Evolutionary conservation across 306 rosid species (phyloP).

Genomic region (Rubus idaeus): DNA sequence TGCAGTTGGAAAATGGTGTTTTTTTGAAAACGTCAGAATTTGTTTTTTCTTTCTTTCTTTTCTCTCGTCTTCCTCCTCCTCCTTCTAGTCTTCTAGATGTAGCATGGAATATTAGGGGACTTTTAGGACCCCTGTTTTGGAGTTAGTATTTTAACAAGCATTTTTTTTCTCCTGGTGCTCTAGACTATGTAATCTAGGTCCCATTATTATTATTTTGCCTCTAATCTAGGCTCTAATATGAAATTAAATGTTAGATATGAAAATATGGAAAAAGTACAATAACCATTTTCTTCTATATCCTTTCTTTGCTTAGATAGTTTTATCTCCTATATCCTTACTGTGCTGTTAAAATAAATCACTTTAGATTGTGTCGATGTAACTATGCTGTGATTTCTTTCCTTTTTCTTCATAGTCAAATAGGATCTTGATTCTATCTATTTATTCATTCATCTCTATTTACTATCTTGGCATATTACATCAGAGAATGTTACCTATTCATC

Average conservation of each 20-base stretch:
- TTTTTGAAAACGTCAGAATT: not conserved
- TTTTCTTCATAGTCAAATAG: not conserved
- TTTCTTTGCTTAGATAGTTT: too few species aligned
- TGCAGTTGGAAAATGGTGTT: not conserved
- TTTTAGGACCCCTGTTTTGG: not conserved
- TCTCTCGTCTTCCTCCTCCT: not conserved
- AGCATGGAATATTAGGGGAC: not conserved
- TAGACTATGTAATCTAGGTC: not conserved
- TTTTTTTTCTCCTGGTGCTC: not conserved
- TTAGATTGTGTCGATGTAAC: not conserved
- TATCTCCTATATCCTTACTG: not conserved
- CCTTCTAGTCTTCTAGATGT: not conserved
- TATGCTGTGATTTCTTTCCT: too few species aligned
- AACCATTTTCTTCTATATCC: too few species aligned
- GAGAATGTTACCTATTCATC: too few species aligned
- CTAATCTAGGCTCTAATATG: not conserved
- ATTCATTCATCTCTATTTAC: not conserved
- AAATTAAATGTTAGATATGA: not conserved
- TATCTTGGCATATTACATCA: too few species aligned
- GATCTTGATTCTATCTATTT: not conserved
- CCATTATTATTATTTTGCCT: not conserved
- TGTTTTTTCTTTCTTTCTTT: not conserved
- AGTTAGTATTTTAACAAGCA: not conserved
- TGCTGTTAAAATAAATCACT: not conserved
- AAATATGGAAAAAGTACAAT: not conserved